Conservation (phyloP, 1,284 basidiomycete genomes). For the Naganishia albida region DNA sequence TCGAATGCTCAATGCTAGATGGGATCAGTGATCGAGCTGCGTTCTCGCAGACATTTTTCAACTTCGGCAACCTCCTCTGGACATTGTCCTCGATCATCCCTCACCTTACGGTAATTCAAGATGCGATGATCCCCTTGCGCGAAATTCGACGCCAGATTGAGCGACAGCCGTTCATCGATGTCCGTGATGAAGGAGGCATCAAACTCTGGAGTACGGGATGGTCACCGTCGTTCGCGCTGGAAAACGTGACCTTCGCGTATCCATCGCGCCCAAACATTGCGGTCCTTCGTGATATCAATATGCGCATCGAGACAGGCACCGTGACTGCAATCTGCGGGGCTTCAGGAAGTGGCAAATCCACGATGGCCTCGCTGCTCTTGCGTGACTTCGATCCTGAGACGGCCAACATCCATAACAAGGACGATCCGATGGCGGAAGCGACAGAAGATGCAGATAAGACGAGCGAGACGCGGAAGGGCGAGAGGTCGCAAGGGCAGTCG, state of each 20-base stretch:
- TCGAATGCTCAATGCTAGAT: neutral
- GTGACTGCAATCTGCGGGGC: conserved; percentile 55
- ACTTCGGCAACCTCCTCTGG: conserved; percentile 42
- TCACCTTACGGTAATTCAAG: conserved; percentile 43
- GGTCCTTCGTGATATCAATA: conserved; percentile 58
- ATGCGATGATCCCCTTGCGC: conserved; percentile 34
- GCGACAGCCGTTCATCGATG: conserved; percentile 46
- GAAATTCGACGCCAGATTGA: conserved; percentile 47
- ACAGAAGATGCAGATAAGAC: conserved; percentile 33
- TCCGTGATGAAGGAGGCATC: conserved; percentile 40
- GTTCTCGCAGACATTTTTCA: conserved; percentile 38
- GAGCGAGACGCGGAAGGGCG: neutral
- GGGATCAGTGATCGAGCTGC: neutral
- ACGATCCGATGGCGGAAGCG: conserved; percentile 28
- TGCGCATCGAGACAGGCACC: conserved; percentile 49
- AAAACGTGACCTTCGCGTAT: conserved; percentile 55
- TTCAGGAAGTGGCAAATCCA: conserved; percentile 56
- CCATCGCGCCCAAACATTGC: conserved; percentile 57
- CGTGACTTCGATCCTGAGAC: conserved; percentile 54
- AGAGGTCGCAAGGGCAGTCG: conserved; percentile 13
- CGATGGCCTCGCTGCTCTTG: conserved; percentile 52
- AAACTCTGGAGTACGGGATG: conserved; percentile 31
- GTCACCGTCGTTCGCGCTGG: conserved; percentile 56
- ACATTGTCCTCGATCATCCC: conserved; percentile 45
- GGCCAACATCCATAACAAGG: conserved; percentile 30